Evolutionary conservation across 257 asterid species (phyloP).

Genomic region (Solanum paucissectum): DNA sequence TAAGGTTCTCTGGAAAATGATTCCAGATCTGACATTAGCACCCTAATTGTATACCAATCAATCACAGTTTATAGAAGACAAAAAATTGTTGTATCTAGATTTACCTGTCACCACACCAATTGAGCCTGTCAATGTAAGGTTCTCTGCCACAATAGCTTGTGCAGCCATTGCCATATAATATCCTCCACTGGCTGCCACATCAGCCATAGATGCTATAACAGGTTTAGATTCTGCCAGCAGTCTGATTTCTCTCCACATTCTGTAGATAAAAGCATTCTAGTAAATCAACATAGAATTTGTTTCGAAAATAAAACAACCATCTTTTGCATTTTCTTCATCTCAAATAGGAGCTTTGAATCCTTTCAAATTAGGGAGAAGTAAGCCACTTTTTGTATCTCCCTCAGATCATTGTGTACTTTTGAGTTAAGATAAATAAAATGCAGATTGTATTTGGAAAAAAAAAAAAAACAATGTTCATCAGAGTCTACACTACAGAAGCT

Average conservation of each 20-base stretch:
- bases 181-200: constrained; percentile 99
- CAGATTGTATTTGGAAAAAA: too few relatives aligned
- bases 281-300: background rate
- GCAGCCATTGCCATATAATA: constrained; percentile 98
- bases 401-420: background rate
- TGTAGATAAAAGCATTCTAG: constrained; percentile 16
- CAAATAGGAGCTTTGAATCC: background rate
- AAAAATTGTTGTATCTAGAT: background rate
- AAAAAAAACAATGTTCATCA: background rate
- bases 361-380: background rate
- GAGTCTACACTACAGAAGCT: background rate
- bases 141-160: constrained; percentile 73
- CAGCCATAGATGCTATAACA: constrained; percentile 93
- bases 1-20: background rate
- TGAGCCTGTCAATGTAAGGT: constrained; percentile 90
- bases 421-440: background rate
- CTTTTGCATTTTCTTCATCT: background rate
- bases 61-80: background rate
- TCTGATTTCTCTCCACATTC: constrained; percentile 99
- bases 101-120: constrained; percentile 97
- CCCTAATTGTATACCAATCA: background rate
- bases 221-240: constrained; percentile 85
- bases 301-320: background rate
- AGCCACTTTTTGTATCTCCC: background rate
- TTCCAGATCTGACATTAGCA: background rate